Percentiles rank a stretch among this genome's conserved stretches.
These are phyloP conservation scores for Phytophthora hybrid DNA, from an alignment of 352 stramenopile genomes.

Conservation along the genomic window DNA sequence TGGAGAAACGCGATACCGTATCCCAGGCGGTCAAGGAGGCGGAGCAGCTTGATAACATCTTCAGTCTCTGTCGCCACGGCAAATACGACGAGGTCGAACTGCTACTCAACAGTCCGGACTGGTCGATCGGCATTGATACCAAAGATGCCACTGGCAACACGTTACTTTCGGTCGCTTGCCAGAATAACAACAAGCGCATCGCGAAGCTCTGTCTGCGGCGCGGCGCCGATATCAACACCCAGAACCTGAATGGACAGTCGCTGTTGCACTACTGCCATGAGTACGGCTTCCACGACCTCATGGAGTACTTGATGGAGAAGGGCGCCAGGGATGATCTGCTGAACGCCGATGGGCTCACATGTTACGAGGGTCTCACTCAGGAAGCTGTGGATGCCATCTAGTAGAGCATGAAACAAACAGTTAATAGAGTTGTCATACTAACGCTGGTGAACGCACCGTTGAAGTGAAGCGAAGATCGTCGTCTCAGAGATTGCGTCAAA, in stretches of 20 bases:
- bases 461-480: neutral
- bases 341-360: conserved; percentile 95
- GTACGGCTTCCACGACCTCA: conserved; percentile 95
- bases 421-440: conserved; percentile 13
- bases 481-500: neutral
- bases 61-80: conserved; percentile 90
- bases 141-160: conserved; percentile 94
- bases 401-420: conserved; percentile 34
- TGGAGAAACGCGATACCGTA: conserved; percentile 76
- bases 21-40: conserved; percentile 86
- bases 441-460: conserved; percentile 13
- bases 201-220: conserved; percentile 94
- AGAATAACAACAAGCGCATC: conserved; percentile 98
- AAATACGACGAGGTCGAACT: conserved; percentile 91
- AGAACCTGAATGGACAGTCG: conserved; percentile 94
- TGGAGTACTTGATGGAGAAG: conserved; percentile 96
- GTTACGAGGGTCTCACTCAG: conserved; percentile 93
- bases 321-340: conserved; percentile 91
- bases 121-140: conserved; percentile 91
- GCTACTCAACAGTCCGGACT: conserved; percentile 92
- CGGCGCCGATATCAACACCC: conserved; percentile 93
- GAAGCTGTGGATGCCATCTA: conserved; percentile 85
- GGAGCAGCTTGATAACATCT: conserved; percentile 91
- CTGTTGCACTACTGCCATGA: conserved; percentile 94
- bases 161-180: conserved; percentile 93